Evolutionary conservation across 352 stramenopile genomes (phyloP), one percentile per base, ranked within the genome.

Genomic region (Lagenidium giganteum): DNA sequence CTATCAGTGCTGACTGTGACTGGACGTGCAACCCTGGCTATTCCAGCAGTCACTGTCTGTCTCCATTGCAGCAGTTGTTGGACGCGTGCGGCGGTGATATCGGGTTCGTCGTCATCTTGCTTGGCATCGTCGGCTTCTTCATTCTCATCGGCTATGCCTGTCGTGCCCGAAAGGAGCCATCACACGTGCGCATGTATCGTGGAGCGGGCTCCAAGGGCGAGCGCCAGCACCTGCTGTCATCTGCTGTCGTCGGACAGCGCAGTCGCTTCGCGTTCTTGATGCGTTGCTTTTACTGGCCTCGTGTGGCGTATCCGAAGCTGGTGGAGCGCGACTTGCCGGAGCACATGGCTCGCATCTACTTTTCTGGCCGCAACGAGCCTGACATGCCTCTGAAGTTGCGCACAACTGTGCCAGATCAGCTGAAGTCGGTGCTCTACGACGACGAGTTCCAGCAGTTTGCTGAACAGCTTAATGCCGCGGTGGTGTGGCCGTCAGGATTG

Each of bases 1-100:
- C 56, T 3, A 83, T 51, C 22, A 83, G 52, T 24, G 53, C 71
- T 0, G 56, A 61, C 21, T 91, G 79, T 34, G 59, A 82, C 32
- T 91, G 79, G 79, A 54, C 76, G 29, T 91, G 79, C 28, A 61
- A 91, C 38, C 79, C 79, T 11, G 79, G 79, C 2, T 91, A 91
- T 62, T 84, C 76, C 9, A 73, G 79, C 11, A 65, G 70, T 36
- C 63, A 74, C 17, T 91, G 79, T 29, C 61, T 91, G 5, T 91
- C 79, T 9, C 79, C 79, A 0, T 72, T 91, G 18, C 61, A 88
- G 38, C 76, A 91, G 43, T 48, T 91, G 27, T 63, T 91, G 1
- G 71, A 88, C 32, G 74, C 78, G 3, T 91, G 76, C 26, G 79
- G 79, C 21, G 79, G 79, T n/a, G 70, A 87, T 25, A 53, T 88